Evolutionary conservation across 2,329 filamentous ascomycete genomes (phyloP).

Genomic region (Colletotrichum salicis): DNA sequence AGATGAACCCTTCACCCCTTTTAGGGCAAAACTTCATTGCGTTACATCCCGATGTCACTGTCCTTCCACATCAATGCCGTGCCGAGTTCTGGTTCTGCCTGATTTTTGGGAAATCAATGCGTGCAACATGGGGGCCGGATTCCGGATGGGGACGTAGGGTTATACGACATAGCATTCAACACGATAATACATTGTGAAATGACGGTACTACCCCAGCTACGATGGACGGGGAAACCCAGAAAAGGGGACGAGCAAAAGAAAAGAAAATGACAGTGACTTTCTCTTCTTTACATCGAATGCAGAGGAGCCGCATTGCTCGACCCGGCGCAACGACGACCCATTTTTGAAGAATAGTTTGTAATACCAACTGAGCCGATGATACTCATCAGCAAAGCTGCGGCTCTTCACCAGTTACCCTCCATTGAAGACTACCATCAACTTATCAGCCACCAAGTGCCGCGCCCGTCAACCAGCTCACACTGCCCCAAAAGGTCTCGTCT

Average conservation of each 20-base stretch:
- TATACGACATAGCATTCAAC: neutral
- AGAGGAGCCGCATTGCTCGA: neutral
- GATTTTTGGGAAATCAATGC: neutral
- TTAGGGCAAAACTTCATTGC: neutral
- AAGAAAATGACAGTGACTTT: neutral
- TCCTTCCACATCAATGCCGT: neutral
- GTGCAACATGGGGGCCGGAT: neutral
- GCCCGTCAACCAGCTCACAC: neutral
- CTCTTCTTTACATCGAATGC: neutral
- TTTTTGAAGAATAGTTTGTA: neutral
- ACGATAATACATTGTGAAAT: neutral
- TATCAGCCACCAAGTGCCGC: too few relatives aligned
- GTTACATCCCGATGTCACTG: neutral
- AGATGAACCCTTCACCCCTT: neutral
- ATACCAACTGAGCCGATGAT: neutral
- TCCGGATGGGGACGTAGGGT: neutral
- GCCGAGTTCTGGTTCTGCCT: neutral
- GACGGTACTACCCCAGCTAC: neutral
- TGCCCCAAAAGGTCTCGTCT: neutral
- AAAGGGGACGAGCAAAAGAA: neutral
- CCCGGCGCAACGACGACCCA: neutral
- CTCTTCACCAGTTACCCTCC: neutral
- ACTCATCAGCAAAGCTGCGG: neutral
- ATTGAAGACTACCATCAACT: neutral
- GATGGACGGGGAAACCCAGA: neutral